Conservation (phyloP, 192 early-diverging fungal genomes). For the Dispira parvispora region DNA sequence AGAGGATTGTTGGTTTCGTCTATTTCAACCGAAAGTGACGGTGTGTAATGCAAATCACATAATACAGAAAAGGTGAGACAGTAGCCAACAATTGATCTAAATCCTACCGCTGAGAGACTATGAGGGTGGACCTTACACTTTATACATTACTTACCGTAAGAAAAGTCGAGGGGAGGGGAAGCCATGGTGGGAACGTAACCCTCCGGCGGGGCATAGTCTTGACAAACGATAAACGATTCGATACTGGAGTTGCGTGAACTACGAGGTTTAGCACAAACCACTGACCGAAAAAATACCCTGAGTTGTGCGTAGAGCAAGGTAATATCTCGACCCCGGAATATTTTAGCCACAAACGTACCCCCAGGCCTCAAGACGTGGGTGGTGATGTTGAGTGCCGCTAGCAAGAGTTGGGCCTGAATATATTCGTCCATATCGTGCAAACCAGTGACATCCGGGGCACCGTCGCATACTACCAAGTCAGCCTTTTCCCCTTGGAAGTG, state of each 20-base stretch:
- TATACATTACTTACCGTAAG: constrained; percentile 31
- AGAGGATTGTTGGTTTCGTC: constrained; percentile 33
- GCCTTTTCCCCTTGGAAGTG: constrained; percentile 80
- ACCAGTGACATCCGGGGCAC: constrained; percentile 92
- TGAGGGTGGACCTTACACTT: no score
- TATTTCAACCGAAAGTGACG: no score
- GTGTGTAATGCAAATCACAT: no score
- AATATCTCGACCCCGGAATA: constrained; percentile 91
- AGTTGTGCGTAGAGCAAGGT: constrained; percentile 83
- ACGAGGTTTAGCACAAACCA: constrained; percentile 85
- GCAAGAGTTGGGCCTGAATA: constrained; percentile 89
- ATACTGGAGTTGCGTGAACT: constrained; percentile 83
- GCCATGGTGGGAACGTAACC: constrained; percentile 81
- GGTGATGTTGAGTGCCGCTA: constrained; percentile 94
- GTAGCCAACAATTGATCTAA: no score
- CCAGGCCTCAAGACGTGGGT: constrained; percentile 78
- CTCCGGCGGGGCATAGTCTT: constrained; percentile 69
- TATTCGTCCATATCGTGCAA: constrained; percentile 99
- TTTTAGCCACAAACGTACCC: constrained; percentile 95
- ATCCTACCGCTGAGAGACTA: constrained; percentile 1
- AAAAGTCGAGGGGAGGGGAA: constrained; percentile 70
- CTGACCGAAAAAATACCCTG: constrained; percentile 75
- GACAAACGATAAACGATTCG: constrained; percentile 88
- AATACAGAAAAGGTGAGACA: no score
- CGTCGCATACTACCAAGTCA: constrained; percentile 91